Evolutionary conservation across 2,329 filamentous ascomycete genomes (phyloP).

Genomic region (Calycina herbarum): DNA sequence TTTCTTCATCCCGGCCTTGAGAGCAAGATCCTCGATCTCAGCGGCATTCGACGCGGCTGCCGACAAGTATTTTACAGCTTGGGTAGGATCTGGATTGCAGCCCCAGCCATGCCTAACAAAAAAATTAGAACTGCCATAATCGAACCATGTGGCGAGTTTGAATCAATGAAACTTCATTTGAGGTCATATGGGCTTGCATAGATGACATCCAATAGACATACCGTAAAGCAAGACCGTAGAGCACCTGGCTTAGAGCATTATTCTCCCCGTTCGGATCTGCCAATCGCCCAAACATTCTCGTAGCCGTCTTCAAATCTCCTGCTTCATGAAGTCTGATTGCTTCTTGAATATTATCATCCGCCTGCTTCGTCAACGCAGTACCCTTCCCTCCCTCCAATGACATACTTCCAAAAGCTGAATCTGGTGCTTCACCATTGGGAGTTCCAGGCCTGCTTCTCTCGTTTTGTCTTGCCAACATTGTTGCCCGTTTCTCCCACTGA

Average conservation of each 20-base stretch:
- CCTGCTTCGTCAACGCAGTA: conserved; percentile 51
- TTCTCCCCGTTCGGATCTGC: conserved; percentile 83
- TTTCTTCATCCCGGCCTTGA: conserved; percentile 85
- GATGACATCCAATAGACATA: conserved; percentile 46
- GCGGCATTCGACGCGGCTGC: conserved; percentile 89
- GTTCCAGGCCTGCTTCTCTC: conserved; percentile 48
- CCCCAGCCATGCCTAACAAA: conserved; percentile 84
- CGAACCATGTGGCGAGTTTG: background rate
- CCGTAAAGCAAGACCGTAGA: conserved; percentile 90
- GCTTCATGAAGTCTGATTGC: conserved; percentile 92
- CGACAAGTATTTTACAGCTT: conserved; percentile 81
- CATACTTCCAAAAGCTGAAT: conserved; percentile 25
- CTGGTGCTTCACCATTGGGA: conserved; percentile 31
- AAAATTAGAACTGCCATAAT: conserved; percentile 22
- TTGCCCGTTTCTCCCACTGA: conserved; percentile 91
- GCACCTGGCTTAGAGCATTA: conserved; percentile 90
- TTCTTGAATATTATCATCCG: conserved; percentile 79
- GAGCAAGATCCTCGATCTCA: conserved; percentile 78
- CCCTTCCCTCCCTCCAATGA: conserved; percentile 25
- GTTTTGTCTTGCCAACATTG: conserved; percentile 73
- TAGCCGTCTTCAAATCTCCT: conserved; percentile 76
- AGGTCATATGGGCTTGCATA: conserved; percentile 19
- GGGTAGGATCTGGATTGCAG: conserved; percentile 67
- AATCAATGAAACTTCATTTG: background rate
- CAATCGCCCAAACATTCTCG: conserved; percentile 79